Percentiles rank a stretch among this genome's conserved stretches.
These are phyloP conservation scores for Mycena indigotica DNA, from an alignment of 768 basidiomycete genomes.

Conservation along the genomic window DNA sequence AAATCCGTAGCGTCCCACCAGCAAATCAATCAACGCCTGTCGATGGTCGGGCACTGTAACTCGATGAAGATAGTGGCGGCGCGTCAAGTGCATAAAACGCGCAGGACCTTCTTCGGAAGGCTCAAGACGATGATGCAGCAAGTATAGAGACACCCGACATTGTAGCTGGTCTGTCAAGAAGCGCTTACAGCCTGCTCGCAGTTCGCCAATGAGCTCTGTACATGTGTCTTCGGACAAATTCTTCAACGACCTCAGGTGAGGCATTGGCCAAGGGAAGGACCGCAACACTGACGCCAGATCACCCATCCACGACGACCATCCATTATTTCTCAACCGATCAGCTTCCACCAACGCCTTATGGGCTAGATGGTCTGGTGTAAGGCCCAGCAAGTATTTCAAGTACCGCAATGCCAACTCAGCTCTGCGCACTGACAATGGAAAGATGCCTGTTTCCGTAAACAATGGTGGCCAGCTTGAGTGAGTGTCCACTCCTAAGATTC, in stretches of 20 bases:
- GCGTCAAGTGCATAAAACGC: not conserved
- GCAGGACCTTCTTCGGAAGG: not conserved
- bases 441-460: too few relatives aligned
- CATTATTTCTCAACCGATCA: not conserved
- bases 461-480: too few relatives aligned
- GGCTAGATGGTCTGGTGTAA: too few relatives aligned
- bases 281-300: not conserved
- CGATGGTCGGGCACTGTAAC: not conserved
- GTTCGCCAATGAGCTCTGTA: not conserved
- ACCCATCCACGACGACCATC: not conserved
- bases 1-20: not conserved
- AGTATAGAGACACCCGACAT: not conserved
- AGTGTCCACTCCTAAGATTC: too few relatives aligned
- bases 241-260: not conserved
- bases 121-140: not conserved
- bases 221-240: not conserved
- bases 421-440: too few relatives aligned
- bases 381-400: too few relatives aligned
- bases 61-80: not conserved
- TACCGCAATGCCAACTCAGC: too few relatives aligned
- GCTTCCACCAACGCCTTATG: not conserved
- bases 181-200: not conserved
- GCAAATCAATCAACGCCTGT: not conserved
- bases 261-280: not conserved
- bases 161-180: not conserved